These are phyloP conservation scores for Pseudogymnoascus destructans DNA, from an alignment of 2,329 filamentous ascomycete genomes.

Conservation along the genomic window DNA sequence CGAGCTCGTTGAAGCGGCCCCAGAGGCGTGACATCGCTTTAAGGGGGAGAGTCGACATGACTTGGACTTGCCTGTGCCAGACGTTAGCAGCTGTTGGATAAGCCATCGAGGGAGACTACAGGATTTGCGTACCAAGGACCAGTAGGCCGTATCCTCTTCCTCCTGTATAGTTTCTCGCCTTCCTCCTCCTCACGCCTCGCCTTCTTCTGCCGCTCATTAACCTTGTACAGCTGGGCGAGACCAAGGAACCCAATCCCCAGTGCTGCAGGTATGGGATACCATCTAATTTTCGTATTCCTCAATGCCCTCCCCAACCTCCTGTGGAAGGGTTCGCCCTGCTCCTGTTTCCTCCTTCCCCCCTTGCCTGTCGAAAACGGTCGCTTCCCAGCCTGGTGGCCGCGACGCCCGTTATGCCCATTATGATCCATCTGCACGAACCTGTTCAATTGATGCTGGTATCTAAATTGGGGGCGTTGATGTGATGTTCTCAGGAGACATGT, in stretches of 20 bases:
- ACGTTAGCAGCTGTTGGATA: not conserved
- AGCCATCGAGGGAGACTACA: not conserved
- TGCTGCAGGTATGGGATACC: conserved; percentile 58
- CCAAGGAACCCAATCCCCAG: conserved; percentile 57
- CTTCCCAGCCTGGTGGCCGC: conserved; percentile 10
- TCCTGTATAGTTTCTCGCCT: conserved; percentile 25
- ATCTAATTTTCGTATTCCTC: conserved; percentile 51
- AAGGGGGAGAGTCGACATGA: conserved; percentile 61
- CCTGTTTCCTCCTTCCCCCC: conserved; percentile 17
- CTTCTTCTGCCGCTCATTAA: conserved; percentile 37
- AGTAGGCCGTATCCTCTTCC: conserved; percentile 48
- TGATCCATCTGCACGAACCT: conserved; percentile 2
- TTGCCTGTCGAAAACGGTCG: conserved; percentile 16
- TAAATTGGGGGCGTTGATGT: conserved; percentile 4
- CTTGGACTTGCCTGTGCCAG: conserved; percentile 47
- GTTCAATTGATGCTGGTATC: not conserved
- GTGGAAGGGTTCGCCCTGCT: conserved; percentile 29
- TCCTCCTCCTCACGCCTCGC: conserved; percentile 28
- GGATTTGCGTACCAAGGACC: conserved; percentile 45
- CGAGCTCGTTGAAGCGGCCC: conserved; percentile 61
- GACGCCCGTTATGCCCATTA: not conserved
- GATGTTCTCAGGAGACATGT: not conserved
- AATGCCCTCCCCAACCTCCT: conserved; percentile 45
- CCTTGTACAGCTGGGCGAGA: conserved; percentile 49
- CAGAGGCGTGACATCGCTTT: conserved; percentile 60